Conservation (phyloP, 1,139 yeast genomes). For the Lodderomyces parapsilosis region DNA sequence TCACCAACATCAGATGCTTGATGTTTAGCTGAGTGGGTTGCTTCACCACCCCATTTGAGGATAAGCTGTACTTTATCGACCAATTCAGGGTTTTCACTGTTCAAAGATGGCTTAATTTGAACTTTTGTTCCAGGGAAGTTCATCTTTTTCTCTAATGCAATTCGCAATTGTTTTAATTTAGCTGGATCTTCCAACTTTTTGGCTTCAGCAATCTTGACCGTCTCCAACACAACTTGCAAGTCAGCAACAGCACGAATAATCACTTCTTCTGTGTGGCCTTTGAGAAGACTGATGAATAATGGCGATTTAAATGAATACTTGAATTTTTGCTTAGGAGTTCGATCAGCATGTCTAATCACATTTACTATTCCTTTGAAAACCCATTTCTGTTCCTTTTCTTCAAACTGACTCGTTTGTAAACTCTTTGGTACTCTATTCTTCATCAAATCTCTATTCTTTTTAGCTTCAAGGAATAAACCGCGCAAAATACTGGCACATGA, state of each 20-base stretch:
- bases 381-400: conserved; percentile 94
- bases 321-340: conserved; percentile 98
- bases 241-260: conserved; percentile 89
- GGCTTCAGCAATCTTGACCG: conserved; percentile 79
- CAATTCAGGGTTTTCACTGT: conserved; percentile 54
- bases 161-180: conserved; percentile 72
- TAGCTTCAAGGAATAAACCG: conserved; percentile 64
- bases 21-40: conserved; percentile 94
- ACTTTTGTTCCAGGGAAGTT: conserved; percentile 94
- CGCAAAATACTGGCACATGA: conserved; percentile 77
- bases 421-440: conserved; percentile 39
- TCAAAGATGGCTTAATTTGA: conserved; percentile 86
- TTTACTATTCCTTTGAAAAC: conserved; percentile 89
- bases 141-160: conserved; percentile 86
- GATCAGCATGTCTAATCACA: conserved; percentile 94
- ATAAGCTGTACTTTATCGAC: conserved; percentile 96
- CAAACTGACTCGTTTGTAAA: conserved; percentile 37
- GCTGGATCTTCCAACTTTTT: conserved; percentile 75
- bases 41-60: conserved; percentile 99
- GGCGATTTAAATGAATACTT: conserved; percentile 92
- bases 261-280: conserved; percentile 95
- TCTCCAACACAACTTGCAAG: conserved; percentile 78
- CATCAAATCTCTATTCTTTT: conserved; percentile 41
- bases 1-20: conserved; percentile 97
- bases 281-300: conserved; percentile 78